These are phyloP conservation scores for Helotiales sp. DNA, from an alignment of 2,329 filamentous ascomycete genomes.

Conservation along the genomic window DNA sequence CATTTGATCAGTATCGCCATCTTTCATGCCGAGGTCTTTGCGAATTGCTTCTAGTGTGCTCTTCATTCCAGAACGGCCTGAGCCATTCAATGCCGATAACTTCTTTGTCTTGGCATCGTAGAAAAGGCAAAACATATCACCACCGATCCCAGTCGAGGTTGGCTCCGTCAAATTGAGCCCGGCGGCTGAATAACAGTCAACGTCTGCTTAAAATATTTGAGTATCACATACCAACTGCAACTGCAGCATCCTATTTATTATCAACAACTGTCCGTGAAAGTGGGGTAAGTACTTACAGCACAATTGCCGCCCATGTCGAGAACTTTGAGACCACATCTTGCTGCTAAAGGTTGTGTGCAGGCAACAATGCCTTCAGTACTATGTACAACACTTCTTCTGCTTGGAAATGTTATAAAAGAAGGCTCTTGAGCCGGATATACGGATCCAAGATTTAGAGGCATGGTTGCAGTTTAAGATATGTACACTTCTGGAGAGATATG, in stretches of 20 bases:
- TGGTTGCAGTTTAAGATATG: constrained; percentile 11
- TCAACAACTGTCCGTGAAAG: constrained; percentile 14
- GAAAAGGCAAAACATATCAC: constrained; percentile 95
- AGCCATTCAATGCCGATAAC: constrained; percentile 87
- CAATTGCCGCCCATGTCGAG: constrained; percentile 90
- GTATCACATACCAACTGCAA: constrained; percentile 71
- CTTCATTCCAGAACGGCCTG: constrained; percentile 75
- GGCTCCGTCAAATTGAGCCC: constrained; percentile 93
- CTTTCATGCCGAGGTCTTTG: constrained; percentile 64
- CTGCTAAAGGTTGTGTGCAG: constrained; percentile 85
- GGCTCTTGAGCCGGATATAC: constrained; percentile 32
- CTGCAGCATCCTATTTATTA: constrained; percentile 77
- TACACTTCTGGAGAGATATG: constrained; percentile 3
- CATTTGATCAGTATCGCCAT: constrained; percentile 58
- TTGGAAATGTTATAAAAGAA: constrained; percentile 66
- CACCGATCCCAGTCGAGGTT: constrained; percentile 89
- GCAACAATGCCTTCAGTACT: constrained; percentile 90
- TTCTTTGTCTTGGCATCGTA: constrained; percentile 82
- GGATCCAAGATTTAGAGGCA: constrained; percentile 35
- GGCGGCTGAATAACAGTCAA: constrained; percentile 58
- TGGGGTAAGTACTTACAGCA: constrained; percentile 60
- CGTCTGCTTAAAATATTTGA: background rate
- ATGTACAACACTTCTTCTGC: constrained; percentile 87
- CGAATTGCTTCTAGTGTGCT: constrained; percentile 70
- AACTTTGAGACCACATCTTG: constrained; percentile 81